Percentiles rank a stretch among this genome's conserved stretches.
Evolutionary conservation across 1,139 yeast genomes (phyloP).

Genomic region (Candida sanyaensis): DNA sequence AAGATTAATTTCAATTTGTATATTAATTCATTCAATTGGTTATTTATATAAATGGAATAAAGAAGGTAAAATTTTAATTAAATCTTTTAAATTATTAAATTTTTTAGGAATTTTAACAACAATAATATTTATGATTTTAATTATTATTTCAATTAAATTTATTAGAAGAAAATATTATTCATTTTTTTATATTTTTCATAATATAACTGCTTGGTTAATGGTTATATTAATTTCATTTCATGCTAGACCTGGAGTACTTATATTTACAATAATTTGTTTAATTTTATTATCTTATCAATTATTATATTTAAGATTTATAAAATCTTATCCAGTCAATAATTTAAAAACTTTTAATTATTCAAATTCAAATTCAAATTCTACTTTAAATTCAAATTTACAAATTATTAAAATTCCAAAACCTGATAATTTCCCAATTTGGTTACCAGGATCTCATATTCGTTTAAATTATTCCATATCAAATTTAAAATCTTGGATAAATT

Average conservation of each 20-base stretch:
- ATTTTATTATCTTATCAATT: constrained; percentile 25
- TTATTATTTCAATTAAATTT: constrained; percentile 52
- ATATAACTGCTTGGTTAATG: constrained; percentile 30
- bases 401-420: constrained; percentile 30
- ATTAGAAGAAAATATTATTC: constrained; percentile 28
- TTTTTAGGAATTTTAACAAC: constrained; percentile 63
- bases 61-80: constrained; percentile 31
- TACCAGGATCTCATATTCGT: constrained; percentile 42
- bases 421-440: constrained; percentile 25
- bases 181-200: constrained; percentile 37
- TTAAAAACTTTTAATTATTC: constrained; percentile 15
- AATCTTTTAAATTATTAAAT: constrained; percentile 50
- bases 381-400: constrained; percentile 22
- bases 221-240: constrained; percentile 36
- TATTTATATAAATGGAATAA: constrained; percentile 49
- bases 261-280: constrained; percentile 21
- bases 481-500: constrained; percentile 25
- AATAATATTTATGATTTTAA: constrained; percentile 41
- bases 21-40: constrained; percentile 59
- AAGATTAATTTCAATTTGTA: constrained; percentile 56
- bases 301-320: constrained; percentile 20
- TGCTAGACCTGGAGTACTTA: constrained; percentile 45
- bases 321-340: constrained; percentile 12
- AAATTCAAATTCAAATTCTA: constrained; percentile 20
- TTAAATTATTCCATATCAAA: constrained; percentile 20